Percentiles rank a stretch among this genome's conserved stretches.
Evolutionary conservation across 345 rosid genomes (phyloP).

Genomic region (Stellera chamaejasme): DNA sequence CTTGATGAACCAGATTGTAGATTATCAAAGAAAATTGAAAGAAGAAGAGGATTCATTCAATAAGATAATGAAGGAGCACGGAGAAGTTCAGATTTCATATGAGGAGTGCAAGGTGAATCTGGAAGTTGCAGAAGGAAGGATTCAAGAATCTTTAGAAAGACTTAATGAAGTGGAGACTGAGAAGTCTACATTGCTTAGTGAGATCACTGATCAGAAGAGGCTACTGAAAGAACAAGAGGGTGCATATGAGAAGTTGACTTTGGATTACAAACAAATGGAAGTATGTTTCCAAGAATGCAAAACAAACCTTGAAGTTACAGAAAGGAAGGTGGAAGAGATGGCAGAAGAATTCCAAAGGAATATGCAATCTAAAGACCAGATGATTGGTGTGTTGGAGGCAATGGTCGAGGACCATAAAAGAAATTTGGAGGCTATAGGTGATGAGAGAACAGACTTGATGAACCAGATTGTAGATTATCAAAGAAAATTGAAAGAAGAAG

Average conservation of each 20-base stretch:
- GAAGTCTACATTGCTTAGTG: slow-evolving; percentile 20
- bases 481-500: slow-evolving; percentile 37
- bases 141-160: slow-evolving; percentile 33
- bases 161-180: slow-evolving; percentile 31
- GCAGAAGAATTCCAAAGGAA: slow-evolving; percentile 32
- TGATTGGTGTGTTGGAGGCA: slow-evolving; percentile 29
- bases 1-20: slow-evolving; percentile 23
- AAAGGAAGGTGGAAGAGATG: slow-evolving; percentile 35
- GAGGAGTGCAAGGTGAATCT: slow-evolving; percentile 22
- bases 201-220: slow-evolving; percentile 36
- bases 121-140: slow-evolving; percentile 35
- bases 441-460: slow-evolving; percentile 25
- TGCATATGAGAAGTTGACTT: slow-evolving; percentile 28
- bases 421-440: slow-evolving; percentile 40
- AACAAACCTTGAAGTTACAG: slow-evolving; percentile 30
- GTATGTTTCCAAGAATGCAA: slow-evolving; percentile 29
- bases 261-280: slow-evolving; percentile 40
- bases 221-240: slow-evolving; percentile 15
- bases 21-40: slow-evolving; percentile 38
- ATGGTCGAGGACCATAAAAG: slow-evolving; percentile 37
- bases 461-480: slow-evolving; percentile 36
- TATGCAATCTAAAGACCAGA: slow-evolving; percentile 28
- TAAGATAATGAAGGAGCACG: slow-evolving; percentile 31
- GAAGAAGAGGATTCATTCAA: slow-evolving; percentile 35
- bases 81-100: slow-evolving; percentile 23